Conservation (phyloP, 805 yeast genomes). For the Deakozyma indianensis region DNA sequence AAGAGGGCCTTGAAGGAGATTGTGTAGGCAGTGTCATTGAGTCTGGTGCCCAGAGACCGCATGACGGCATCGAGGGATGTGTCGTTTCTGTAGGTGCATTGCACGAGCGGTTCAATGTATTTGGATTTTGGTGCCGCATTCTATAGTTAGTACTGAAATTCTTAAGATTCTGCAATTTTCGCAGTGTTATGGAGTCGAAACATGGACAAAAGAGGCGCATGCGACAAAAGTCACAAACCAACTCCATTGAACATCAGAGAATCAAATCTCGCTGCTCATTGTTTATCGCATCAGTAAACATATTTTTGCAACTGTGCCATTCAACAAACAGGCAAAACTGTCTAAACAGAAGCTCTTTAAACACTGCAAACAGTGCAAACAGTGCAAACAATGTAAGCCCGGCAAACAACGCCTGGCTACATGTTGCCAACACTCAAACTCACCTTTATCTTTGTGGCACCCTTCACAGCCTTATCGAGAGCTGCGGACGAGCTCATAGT, state of each 20-base stretch:
- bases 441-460: conserved; percentile 54
- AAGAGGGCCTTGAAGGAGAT: conserved; percentile 75
- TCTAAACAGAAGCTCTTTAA: too few relatives aligned
- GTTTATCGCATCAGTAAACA: too few relatives aligned
- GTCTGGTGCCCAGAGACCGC: conserved; percentile 43
- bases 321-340: too few relatives aligned
- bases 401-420: too few relatives aligned
- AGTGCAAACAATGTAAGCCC: too few relatives aligned
- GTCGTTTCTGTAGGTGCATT: conserved; percentile 46
- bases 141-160: conserved; percentile 20
- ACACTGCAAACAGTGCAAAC: too few relatives aligned
- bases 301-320: too few relatives aligned
- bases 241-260: too few relatives aligned
- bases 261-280: too few relatives aligned
- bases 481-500: neutral
- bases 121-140: conserved; percentile 97
- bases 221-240: neutral
- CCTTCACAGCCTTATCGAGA: conserved; percentile 57
- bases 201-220: too few relatives aligned
- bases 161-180: too few relatives aligned
- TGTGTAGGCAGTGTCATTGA: conserved; percentile 79
- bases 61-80: conserved; percentile 58
- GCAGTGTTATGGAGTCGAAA: too few relatives aligned
- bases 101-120: conserved; percentile 83
- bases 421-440: conserved; percentile 8